Evolutionary conservation across 495 filamentous ascomycete genomes (phyloP), one percentile per base, ranked within the genome.

Genomic region (Penicillium samsonianum): DNA sequence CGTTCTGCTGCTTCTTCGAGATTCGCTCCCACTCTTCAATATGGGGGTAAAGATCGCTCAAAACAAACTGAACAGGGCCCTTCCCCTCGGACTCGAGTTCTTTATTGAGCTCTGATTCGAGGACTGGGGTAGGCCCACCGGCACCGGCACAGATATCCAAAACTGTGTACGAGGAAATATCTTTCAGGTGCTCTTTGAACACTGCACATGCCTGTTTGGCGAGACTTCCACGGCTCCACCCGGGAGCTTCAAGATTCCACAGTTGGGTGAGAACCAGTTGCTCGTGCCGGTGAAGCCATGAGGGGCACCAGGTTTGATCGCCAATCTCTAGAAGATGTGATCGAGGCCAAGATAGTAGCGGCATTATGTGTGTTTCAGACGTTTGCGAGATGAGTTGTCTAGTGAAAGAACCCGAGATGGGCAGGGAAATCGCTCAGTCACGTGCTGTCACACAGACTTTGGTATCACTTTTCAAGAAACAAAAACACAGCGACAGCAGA

Each of bases 91-190:
- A 43, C 23, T 73, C 47, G n/a, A 78, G 67, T 41, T 74, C 57
- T 23, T 54, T 50, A 71, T 87, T 87, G 9, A 87, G 62, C 47
- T 77, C 71, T 10, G 65, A 73, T 69, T 89, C 85, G 53, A 89
- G 83, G n/a, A 68, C 69, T 0, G 83, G 82, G 4, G 84, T 88
- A 0, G 86, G 86, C 0, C 87, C 88, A 41, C 89, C 89, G 25
- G 78, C 85, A 53, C 89, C 89, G 17, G 88, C 84, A 68, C 87
- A 90, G 69, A 90, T 87, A 69, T 92, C 89, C 50, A 90, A 81
- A 55, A 88, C 82, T 17, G 79, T 80, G 64, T 83, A 80, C 7
- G 63, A 74, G 28, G 72, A 74, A 1, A 76, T 63, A 38, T 71
- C 64, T 44, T 23, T 26, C 60, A 73, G 26, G 81, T 80, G 46